A percentile compares a stretch with the other conserved stretches of the same genome.
phyloP scores from a whole-genome alignment of 1,139 yeast genomes.

The Groenewaldozyma sp. region DNA sequence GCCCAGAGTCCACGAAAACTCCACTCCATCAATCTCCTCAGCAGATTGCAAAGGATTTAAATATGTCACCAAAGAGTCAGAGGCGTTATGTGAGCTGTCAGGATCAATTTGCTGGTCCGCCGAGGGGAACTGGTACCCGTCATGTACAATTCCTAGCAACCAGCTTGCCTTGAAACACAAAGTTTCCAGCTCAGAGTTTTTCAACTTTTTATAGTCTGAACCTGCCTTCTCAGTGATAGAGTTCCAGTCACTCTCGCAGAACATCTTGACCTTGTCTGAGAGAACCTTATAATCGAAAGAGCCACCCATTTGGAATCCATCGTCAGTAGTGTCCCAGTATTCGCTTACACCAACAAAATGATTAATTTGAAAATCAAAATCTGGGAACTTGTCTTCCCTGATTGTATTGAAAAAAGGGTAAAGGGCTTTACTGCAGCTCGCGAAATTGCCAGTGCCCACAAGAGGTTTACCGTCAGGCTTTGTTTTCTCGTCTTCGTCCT shows the following conservation, averaged over 20 bases:
- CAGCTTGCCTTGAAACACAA: slow-evolving; percentile 66
- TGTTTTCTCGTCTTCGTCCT: slow-evolving; percentile 20
- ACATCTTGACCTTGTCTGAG: slow-evolving; percentile 36
- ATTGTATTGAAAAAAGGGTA: slow-evolving; percentile 39
- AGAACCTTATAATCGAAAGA: slow-evolving; percentile 32
- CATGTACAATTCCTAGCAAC: slow-evolving; percentile 60
- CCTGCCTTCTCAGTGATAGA: slow-evolving; percentile 19
- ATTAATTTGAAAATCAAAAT: slow-evolving; percentile 57
- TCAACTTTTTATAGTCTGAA: slow-evolving; percentile 28
- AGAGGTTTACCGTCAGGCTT: slow-evolving; percentile 21
- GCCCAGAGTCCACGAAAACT: slow-evolving; percentile 80
- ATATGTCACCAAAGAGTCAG: slow-evolving; percentile 17
- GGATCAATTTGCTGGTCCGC: slow-evolving; percentile 8
- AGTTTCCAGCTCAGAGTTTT: slow-evolving; percentile 37
- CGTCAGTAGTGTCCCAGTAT: slow-evolving; percentile 66
- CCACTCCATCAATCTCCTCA: slow-evolving; percentile 53
- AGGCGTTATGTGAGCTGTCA: slow-evolving; percentile 6
- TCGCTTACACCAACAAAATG: slow-evolving; percentile 76
- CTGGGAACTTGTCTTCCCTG: slow-evolving; percentile 34
- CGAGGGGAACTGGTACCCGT: slow-evolving; percentile 61
- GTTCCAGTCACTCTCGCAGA: slow-evolving; percentile 40
- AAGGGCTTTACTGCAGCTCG: slow-evolving; percentile 43
- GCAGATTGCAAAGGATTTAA: slow-evolving; percentile 48
- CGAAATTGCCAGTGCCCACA: slow-evolving; percentile 53
- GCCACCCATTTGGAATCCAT: slow-evolving; percentile 35